phyloP scores from a whole-genome alignment of 1,284 basidiomycete species.

The Butyriboletus appendiculatus region DNA sequence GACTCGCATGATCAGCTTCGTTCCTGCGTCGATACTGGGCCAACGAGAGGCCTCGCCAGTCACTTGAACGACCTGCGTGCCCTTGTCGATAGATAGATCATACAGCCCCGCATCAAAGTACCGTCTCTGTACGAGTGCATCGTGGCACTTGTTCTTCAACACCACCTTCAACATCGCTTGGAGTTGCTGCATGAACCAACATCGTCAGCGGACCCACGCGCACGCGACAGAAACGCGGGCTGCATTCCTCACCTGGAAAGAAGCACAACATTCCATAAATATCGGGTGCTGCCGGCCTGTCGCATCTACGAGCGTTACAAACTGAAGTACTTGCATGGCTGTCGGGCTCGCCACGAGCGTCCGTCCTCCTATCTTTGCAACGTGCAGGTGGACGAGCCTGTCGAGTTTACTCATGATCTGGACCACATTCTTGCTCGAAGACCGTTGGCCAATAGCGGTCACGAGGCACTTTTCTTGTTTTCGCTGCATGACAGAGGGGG shows the following conservation, averaged over 20 bases:
- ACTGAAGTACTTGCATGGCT: slow-evolving; percentile 21
- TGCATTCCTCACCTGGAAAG: slow-evolving; percentile 22
- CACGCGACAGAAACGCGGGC: not conserved
- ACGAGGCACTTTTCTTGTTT: slow-evolving; percentile 19
- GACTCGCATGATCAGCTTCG: slow-evolving; percentile 28
- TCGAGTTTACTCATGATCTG: slow-evolving; percentile 24
- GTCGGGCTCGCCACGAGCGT: slow-evolving; percentile 17
- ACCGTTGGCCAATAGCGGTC: slow-evolving; percentile 1
- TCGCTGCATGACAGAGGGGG: slow-evolving; percentile 6
- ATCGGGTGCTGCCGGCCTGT: slow-evolving; percentile 29
- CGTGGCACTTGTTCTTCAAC: slow-evolving; percentile 18
- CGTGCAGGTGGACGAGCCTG: slow-evolving; percentile 24
- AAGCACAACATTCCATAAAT: slow-evolving; percentile 27
- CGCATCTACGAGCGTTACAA: slow-evolving; percentile 27
- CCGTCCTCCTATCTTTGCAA: slow-evolving; percentile 13
- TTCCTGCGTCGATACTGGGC: slow-evolving; percentile 28
- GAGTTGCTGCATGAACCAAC: slow-evolving; percentile 19
- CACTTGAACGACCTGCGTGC: slow-evolving; percentile 23
- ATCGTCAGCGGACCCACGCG: not conserved
- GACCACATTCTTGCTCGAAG: slow-evolving; percentile 14
- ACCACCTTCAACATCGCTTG: slow-evolving; percentile 19
- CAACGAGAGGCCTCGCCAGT: slow-evolving; percentile 24
- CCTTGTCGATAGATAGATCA: slow-evolving; percentile 26
- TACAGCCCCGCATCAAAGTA: slow-evolving; percentile 28
- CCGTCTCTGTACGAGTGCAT: slow-evolving; percentile 26